A percentile compares a stretch with the other conserved stretches of the same genome.
phyloP scores from a whole-genome alignment of 345 rosid genomes.

The Eucalyptus sp. region DNA sequence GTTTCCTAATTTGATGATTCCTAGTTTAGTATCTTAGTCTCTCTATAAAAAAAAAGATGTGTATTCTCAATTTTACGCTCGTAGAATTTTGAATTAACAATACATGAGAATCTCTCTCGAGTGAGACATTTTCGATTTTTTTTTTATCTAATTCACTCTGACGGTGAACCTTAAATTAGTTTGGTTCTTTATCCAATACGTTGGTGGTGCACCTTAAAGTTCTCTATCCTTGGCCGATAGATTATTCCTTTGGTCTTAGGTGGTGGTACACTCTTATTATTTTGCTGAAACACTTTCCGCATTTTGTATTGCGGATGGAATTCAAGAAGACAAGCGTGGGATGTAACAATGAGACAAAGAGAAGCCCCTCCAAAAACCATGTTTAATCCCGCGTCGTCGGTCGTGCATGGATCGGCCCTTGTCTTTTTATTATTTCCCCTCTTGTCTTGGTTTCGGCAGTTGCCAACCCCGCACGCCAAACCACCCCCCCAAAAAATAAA shows the following conservation, averaged over 20 bases:
- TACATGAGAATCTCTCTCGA: neutral
- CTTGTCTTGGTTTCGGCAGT: neutral
- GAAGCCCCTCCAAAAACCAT: neutral
- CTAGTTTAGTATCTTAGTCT: neutral
- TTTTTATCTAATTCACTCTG: neutral
- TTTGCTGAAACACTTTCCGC: accelerated
- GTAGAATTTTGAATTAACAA: neutral
- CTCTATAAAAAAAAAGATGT: neutral
- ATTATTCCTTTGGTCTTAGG: neutral
- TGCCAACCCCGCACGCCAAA: neutral
- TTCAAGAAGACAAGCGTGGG: neutral
- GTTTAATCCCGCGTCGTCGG: neutral
- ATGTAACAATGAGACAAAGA: neutral
- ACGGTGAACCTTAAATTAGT: neutral
- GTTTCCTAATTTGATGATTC: neutral
- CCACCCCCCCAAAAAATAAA: neutral
- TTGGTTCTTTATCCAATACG: neutral
- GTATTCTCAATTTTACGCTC: accelerated
- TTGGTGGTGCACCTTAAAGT: neutral
- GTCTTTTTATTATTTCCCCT: neutral
- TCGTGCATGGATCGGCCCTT: neutral
- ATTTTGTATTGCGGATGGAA: neutral
- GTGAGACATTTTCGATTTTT: neutral
- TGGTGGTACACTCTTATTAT: neutral
- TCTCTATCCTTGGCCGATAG: neutral